phyloP scores from a whole-genome alignment of 768 basidiomycete species.

The Tulasnella sp. region DNA sequence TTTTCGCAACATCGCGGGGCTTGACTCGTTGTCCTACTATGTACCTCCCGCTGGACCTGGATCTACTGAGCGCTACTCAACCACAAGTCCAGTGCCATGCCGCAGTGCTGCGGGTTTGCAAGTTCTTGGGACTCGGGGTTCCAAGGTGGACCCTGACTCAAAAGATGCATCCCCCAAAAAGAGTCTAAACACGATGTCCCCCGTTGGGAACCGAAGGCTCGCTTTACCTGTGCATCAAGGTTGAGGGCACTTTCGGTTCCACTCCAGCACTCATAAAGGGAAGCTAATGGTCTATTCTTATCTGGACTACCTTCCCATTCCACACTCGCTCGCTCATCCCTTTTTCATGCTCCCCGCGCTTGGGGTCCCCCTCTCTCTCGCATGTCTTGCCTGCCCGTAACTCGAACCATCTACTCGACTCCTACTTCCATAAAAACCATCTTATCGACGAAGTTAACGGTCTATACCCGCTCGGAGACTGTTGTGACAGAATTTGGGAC shows the following conservation, averaged over 20 bases:
- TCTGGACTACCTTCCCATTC: not conserved
- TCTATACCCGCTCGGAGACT: not conserved
- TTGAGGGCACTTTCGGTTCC: not conserved
- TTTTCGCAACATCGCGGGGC: too few relatives aligned
- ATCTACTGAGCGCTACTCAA: too few relatives aligned
- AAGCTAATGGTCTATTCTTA: not conserved
- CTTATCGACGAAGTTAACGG: not conserved
- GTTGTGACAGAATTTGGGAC: not conserved
- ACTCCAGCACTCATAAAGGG: not conserved
- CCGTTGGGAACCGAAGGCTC: not conserved
- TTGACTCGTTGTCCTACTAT: too few relatives aligned
- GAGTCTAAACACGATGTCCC: not conserved
- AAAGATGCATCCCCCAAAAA: not conserved
- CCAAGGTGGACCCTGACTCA: not conserved
- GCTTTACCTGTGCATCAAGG: not conserved
- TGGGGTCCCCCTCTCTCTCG: not conserved
- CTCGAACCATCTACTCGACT: not conserved
- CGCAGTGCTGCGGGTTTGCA: not conserved
- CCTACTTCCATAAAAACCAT: not conserved
- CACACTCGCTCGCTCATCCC: not conserved
- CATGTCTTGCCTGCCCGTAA: not conserved
- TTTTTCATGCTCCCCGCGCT: not conserved
- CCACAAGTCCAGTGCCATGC: not conserved
- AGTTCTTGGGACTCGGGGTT: too few relatives aligned
- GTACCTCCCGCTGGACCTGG: too few relatives aligned